Base-by-base conservation (phyloP, 495 filamentous ascomycete genomes). In the Staphylotrichum longicolle region DNA sequence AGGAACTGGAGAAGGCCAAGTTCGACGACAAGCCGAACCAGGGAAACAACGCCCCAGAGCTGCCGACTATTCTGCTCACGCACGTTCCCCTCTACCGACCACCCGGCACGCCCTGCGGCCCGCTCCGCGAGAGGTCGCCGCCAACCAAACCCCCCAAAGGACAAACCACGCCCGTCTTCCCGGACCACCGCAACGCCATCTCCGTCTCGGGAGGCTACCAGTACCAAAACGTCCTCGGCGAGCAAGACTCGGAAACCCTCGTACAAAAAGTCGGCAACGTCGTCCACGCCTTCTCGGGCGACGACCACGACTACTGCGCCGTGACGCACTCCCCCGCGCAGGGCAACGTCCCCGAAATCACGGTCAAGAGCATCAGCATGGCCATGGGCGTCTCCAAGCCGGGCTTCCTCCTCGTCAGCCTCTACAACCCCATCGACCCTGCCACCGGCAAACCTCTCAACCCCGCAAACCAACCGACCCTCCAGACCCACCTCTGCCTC, bases 301-400 rank as follows among this genome's bases (percentile, higher is more conserved):
- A 99, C 67, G 95, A 99, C 72, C 95, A 99, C 74, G 95, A 99
- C 73, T 96, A 98, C 75, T 99, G 95, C 74, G 92, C 96, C 58
- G 74, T 98, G 32, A 75, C 83, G 2, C 95, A 99, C 70, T 81
- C 86, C 60, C 83, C 79, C 9, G 74, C 82, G 15, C 81, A 83
- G 60, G 78, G 78, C 6, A 83, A 82, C 46, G 87, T 93, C 2
- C 83, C 80, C 33, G 95, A 99, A 67, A 93, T 97, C 64, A 98
- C 95, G 0, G 91, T 98, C 58, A 99, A 99, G 74, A 90, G 86
- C 64, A 79, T 96, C 44, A 91, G 86, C 63, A 96, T 91, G 91
- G 91, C 91, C 6, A 98, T 98, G 94, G 93, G 95, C n/a, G 89
- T 99, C 30, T 82, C 88, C 1, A 85, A 83, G 34, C 95, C 95